Conservation (phyloP, 2,329 filamentous ascomycete genomes). For the Aspergillus sp. region DNA sequence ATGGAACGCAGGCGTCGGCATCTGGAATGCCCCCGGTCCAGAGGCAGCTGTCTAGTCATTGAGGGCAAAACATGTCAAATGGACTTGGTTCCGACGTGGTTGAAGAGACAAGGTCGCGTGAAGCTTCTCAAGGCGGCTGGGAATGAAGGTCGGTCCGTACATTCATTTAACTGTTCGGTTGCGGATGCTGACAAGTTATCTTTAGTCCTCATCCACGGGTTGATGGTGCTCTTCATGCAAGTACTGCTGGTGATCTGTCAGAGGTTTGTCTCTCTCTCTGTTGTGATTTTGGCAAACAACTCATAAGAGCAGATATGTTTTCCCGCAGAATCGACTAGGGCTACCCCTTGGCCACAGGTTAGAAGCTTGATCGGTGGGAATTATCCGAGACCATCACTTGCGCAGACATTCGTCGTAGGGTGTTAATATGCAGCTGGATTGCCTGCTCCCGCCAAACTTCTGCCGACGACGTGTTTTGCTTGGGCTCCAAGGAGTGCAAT, state of each 20-base stretch:
- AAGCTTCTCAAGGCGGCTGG: slow-evolving; percentile 18
- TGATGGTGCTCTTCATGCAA: slow-evolving; percentile 16
- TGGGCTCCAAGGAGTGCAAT: too few relatives aligned
- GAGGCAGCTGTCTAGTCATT: slow-evolving; percentile 39
- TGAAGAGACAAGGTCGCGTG: slow-evolving; percentile 22
- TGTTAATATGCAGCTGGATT: not conserved
- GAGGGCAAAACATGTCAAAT: slow-evolving; percentile 34
- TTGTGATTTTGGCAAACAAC: not conserved
- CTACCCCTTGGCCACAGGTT: not conserved
- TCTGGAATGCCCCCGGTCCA: slow-evolving; percentile 35
- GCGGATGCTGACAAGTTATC: not conserved
- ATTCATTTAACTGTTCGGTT: not conserved
- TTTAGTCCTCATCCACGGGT: slow-evolving; percentile 17
- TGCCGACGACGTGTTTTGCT: too few relatives aligned
- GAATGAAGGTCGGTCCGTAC: slow-evolving; percentile 31
- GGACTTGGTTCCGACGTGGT: slow-evolving; percentile 31
- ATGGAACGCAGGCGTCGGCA: slow-evolving; percentile 44
- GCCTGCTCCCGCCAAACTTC: too few relatives aligned
- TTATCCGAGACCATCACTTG: not conserved
- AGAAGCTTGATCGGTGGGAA: not conserved
- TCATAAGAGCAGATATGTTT: not conserved
- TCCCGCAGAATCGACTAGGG: not conserved
- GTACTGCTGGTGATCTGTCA: slow-evolving; percentile 15
- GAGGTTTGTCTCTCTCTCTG: slow-evolving; percentile 4
- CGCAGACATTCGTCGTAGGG: not conserved